Base-by-base conservation (phyloP, 1,139 yeast genomes). In the Yamadazyma buinensis region DNA sequence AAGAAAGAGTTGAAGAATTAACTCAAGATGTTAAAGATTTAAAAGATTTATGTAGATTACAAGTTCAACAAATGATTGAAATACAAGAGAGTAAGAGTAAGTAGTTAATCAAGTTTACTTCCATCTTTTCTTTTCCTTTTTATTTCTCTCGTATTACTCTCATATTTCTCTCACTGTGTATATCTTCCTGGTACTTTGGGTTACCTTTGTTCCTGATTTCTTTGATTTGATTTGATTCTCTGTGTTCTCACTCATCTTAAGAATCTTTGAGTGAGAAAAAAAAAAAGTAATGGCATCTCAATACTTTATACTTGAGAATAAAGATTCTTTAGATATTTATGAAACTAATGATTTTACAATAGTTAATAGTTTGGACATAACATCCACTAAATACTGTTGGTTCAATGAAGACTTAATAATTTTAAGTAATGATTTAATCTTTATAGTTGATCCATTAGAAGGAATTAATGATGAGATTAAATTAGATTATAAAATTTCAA, bases 21-120 rank as follows among this genome's bases (percentile, higher is more conserved):
- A 71, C 72, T 44, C 95, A 95, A 4, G 99, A 92, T 52, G 92
- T 94, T 12, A 72, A 69, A 6, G 99, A 92, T 56, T 67, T 92
- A 57, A 92, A 90, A 57, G 90, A 84, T 27, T 66, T 90, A 64
- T 76, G 88, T 54, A 73, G 77, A 41, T 73, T 75, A 42, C 98
- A 92, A 57, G 92, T 88, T 22, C 94, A 86, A 55, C 94, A 88
- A 49, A 70, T 90, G 74, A 80, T 85, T 28, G 84, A 77, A 38
- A 63, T 83, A 59, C 83, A 78, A 44, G 77, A 65, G 26, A n/a
- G n/a, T n/a, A n/a, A n/a, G n/a, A n/a, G n/a, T n/a, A n/a, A n/a
- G n/a, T n/a, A n/a, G n/a, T n/a, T n/a, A n/a, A n/a, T n/a, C n/a
- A n/a, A n/a, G n/a, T n/a, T n/a, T n/a, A n/a, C n/a, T n/a, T n/a